Evolutionary conservation across 1,284 basidiomycete species (phyloP).

Genomic region (Cutaneotrichosporon sp.): DNA sequence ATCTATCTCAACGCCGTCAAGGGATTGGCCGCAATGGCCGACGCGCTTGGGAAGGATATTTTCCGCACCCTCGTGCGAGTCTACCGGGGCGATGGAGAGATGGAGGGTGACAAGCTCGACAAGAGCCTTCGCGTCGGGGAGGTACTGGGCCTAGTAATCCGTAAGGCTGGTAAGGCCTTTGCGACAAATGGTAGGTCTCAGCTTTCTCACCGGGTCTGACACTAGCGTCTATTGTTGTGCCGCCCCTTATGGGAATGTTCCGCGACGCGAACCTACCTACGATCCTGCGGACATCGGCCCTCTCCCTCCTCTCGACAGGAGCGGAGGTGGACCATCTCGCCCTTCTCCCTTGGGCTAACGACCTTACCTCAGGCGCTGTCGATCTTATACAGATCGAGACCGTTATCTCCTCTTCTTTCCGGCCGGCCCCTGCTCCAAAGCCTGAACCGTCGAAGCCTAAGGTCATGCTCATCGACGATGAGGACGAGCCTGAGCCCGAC

Average conservation of each 20-base stretch:
- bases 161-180: constrained; percentile 66
- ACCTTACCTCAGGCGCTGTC: constrained; percentile 63
- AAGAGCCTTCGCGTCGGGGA: constrained; percentile 78
- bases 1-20: constrained; percentile 91
- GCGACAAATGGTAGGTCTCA: constrained; percentile 60
- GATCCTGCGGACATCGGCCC: constrained; percentile 67
- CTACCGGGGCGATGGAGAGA: constrained; percentile 53
- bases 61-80: constrained; percentile 60
- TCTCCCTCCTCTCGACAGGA: constrained; percentile 75
- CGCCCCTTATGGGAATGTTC: constrained; percentile 61
- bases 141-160: constrained; percentile 73
- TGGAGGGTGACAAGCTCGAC: constrained; percentile 67
- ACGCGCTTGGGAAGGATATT: constrained; percentile 67
- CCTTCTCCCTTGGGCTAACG: constrained; percentile 59
- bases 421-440: not conserved
- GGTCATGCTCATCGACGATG: constrained; percentile 19
- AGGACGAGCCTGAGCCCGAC: constrained; percentile 22
- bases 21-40: constrained; percentile 76
- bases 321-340: constrained; percentile 61
- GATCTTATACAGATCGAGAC: constrained; percentile 75
- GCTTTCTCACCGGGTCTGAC: not conserved
- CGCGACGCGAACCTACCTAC: constrained; percentile 61
- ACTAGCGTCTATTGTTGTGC: constrained; percentile 65
- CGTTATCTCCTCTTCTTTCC: constrained; percentile 29
- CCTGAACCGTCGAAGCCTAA: constrained; percentile 6